phyloP scores from a whole-genome alignment of 2,329 filamentous ascomycete genomes.

The Alternaria consortialis region DNA sequence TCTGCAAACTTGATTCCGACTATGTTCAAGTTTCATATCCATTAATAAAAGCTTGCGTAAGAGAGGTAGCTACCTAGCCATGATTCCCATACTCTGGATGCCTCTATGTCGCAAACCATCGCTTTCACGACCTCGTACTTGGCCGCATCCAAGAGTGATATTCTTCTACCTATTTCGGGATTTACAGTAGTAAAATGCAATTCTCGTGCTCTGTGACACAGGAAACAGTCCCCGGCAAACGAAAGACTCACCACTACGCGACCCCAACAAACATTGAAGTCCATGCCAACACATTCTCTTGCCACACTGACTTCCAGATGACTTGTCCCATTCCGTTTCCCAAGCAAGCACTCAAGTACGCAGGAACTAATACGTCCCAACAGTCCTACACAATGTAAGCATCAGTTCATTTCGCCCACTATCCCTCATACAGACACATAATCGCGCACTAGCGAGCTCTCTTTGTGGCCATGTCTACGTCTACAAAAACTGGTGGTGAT shows the following conservation, averaged over 20 bases:
- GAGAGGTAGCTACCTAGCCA: not conserved
- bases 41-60: not conserved
- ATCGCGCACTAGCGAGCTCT: not conserved
- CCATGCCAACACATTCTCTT: not conserved
- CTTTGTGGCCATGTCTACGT: not conserved
- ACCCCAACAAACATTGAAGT: not conserved
- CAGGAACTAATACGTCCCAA: not conserved
- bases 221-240: not conserved
- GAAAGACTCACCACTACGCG: not conserved
- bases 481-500: slow-evolving; percentile 1
- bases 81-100: not conserved
- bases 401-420: not conserved
- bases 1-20: not conserved
- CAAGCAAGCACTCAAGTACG: not conserved
- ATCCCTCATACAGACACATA: not conserved
- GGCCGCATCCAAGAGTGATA: not conserved
- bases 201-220: not conserved
- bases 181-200: not conserved
- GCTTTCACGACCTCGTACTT: not conserved
- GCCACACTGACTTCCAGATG: not conserved
- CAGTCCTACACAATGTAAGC: not conserved
- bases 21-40: not conserved
- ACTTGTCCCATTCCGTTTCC: not conserved
- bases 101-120: not conserved
- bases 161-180: not conserved